phyloP scores from a whole-genome alignment of 441 rosid species.

The Geranium incanum region DNA sequence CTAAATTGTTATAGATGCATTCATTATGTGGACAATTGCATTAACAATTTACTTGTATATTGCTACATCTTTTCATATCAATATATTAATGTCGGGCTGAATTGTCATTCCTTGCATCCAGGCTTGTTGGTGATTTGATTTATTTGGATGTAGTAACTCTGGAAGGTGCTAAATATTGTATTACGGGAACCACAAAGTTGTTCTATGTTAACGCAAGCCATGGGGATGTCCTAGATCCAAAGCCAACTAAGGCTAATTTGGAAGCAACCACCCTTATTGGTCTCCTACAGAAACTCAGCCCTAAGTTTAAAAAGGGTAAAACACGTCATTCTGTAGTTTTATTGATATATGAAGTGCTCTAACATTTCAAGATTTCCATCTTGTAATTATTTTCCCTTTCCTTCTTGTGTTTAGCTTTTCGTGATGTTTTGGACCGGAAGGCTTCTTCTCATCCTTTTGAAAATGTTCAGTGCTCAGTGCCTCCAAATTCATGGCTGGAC shows the following conservation, averaged over 20 bases:
- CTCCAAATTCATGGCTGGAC: slow-evolving; percentile 93
- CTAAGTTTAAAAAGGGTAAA: slow-evolving; percentile 85
- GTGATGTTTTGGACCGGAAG: slow-evolving; percentile 85
- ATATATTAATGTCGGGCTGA: background rate
- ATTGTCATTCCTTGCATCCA: slow-evolving; percentile 21
- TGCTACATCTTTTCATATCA: background rate
- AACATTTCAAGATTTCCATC: background rate
- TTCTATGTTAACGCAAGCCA: slow-evolving; percentile 91
- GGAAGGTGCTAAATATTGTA: slow-evolving; percentile 77
- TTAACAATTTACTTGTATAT: background rate
- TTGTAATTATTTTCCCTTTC: slow-evolving; percentile 13
- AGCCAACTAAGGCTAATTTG: slow-evolving; percentile 60
- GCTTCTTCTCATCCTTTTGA: slow-evolving; percentile 98
- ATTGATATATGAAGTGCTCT: slow-evolving; percentile 7
- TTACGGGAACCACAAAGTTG: slow-evolving; percentile 76
- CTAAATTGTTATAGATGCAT: background rate
- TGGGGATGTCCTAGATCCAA: slow-evolving; percentile 70
- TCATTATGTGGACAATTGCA: background rate
- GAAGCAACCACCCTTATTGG: slow-evolving; percentile 92
- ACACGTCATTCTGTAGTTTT: background rate
- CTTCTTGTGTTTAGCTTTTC: slow-evolving; percentile 57
- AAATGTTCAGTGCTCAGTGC: slow-evolving; percentile 86
- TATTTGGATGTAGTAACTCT: slow-evolving; percentile 81
- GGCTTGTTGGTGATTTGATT: slow-evolving; percentile 94
- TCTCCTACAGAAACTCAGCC: slow-evolving; percentile 82